phyloP scores from a whole-genome alignment of 208 protist genomes.

The Wallacemonas sp. region DNA sequence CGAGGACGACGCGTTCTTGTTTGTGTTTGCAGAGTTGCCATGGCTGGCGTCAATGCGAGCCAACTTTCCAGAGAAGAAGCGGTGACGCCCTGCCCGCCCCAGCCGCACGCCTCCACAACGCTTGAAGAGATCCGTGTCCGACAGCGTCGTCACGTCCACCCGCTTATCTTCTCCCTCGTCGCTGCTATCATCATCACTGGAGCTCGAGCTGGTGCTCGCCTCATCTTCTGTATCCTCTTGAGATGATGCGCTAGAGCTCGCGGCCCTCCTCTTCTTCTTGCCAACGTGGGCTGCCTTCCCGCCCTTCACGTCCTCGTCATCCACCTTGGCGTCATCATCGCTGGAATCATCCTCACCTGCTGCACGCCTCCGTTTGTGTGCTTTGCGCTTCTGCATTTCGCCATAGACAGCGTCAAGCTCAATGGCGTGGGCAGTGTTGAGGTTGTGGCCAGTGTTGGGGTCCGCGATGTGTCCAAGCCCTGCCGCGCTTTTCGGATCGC shows the following conservation, averaged over 20 bases:
- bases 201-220: conserved; percentile 20
- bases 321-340: background rate
- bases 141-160: conserved; percentile 50
- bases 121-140: conserved; percentile 68
- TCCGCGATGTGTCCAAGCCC: conserved; percentile 79
- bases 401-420: conserved; percentile 74
- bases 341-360: background rate
- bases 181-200: conserved; percentile 11
- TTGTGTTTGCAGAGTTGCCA: conserved; percentile 11
- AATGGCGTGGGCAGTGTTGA: conserved; percentile 48
- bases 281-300: no score
- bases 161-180: conserved; percentile 13
- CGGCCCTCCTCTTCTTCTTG: background rate
- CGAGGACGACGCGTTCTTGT: background rate
- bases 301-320: conserved; percentile 13
- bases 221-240: background rate
- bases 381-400: conserved; percentile 22
- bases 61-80: conserved; percentile 88
- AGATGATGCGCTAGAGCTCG: background rate
- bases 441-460: conserved; percentile 33
- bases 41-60: conserved; percentile 57
- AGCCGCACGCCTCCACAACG: conserved; percentile 82
- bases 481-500: conserved; percentile 61
- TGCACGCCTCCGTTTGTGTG: conserved; percentile 2
- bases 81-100: conserved; percentile 78